A percentile compares a stretch with the other conserved stretches of the same genome.
Conservation (phyloP, 1,139 yeast genomes). For the Scheffersomyces lignicola region DNA sequence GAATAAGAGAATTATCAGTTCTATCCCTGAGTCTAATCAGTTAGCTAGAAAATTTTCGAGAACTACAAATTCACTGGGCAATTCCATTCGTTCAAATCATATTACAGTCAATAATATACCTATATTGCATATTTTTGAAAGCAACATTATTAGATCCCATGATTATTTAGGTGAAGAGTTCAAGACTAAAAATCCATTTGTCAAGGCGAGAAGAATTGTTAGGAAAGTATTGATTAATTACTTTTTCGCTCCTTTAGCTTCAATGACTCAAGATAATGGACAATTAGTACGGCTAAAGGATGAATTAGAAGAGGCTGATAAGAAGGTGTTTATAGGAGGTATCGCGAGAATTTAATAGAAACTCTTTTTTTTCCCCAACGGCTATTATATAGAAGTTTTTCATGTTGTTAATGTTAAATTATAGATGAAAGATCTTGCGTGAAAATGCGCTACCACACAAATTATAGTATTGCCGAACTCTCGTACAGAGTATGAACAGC, state of each 20-base stretch:
- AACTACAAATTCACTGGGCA: constrained; percentile 4
- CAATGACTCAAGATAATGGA: constrained; percentile 27
- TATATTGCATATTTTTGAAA: constrained; percentile 38
- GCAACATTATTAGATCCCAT: constrained; percentile 30
- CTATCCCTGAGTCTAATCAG: constrained; percentile 21
- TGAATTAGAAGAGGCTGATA: constrained; percentile 24
- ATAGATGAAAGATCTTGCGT: no score
- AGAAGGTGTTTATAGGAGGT: constrained; percentile 30
- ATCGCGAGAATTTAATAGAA: constrained; percentile 20
- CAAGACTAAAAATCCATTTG: constrained; percentile 20
- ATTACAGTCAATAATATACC: constrained; percentile 15
- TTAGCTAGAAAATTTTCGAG: constrained; percentile 12
- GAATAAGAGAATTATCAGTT: constrained; percentile 24
- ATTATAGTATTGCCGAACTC: no score
- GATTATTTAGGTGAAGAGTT: constrained; percentile 16
- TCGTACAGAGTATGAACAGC: no score
- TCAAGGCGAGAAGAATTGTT: constrained; percentile 13
- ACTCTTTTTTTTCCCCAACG: background rate
- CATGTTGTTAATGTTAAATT: no score
- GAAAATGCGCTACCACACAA: no score
- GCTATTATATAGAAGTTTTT: background rate
- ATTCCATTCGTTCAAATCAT: constrained; percentile 4
- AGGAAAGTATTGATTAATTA: constrained; percentile 25
- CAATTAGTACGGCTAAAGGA: constrained; percentile 20
- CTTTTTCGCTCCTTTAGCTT: constrained; percentile 28